A percentile compares a stretch with the other conserved stretches of the same genome.
Conservation (phyloP, 768 basidiomycete genomes). For the Termitomyces sp. region DNA sequence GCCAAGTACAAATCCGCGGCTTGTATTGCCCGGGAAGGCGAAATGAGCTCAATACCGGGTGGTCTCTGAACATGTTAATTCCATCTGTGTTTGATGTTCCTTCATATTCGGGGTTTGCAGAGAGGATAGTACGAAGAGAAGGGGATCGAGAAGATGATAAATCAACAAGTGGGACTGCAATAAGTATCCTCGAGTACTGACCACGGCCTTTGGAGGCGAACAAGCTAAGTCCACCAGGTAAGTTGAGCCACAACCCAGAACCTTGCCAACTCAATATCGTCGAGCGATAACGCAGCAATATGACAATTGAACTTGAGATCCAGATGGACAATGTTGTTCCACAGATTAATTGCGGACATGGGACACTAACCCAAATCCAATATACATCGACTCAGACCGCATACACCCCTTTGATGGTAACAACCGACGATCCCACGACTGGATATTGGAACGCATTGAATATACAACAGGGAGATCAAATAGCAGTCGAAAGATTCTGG, state of each 20-base stretch:
- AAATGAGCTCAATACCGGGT: background rate
- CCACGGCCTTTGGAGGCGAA: background rate
- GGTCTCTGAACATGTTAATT: background rate
- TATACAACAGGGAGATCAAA: background rate
- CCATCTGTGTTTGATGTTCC: background rate
- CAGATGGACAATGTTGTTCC: too few species aligned
- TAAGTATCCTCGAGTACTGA: background rate
- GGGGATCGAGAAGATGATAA: background rate
- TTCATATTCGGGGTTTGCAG: too few species aligned
- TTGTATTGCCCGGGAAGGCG: background rate
- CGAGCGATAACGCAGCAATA: too few species aligned
- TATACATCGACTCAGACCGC: too few species aligned
- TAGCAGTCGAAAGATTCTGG: background rate
- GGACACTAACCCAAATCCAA: too few species aligned
- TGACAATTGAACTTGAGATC: too few species aligned
- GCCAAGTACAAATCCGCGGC: background rate
- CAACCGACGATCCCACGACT: background rate
- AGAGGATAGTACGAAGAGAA: too few species aligned
- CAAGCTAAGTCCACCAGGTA: background rate
- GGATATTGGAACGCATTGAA: background rate
- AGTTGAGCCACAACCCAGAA: too few species aligned
- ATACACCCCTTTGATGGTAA: background rate
- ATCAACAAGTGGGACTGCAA: background rate
- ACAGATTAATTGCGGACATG: too few species aligned
- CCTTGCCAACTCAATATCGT: too few species aligned